Percentiles rank a stretch among this genome's conserved stretches.
Evolutionary conservation across 2,329 filamentous ascomycete genomes (phyloP).

Genomic region (Diaporthe destruens): DNA sequence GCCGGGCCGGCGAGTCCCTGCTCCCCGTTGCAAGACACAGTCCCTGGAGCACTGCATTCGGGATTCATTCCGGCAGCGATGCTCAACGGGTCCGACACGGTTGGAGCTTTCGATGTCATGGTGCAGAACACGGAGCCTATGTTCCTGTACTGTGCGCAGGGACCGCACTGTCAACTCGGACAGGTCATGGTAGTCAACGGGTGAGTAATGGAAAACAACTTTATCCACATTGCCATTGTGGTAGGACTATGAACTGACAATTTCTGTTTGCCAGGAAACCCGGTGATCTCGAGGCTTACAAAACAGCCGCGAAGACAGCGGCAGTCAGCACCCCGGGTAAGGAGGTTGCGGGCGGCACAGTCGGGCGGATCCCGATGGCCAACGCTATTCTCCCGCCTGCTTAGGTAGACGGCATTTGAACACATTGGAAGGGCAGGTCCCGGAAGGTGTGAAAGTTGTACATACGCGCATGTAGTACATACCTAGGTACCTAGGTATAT

Average conservation of each 20-base stretch:
- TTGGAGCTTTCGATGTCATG: slow-evolving; percentile 29
- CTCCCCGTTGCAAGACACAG: background rate
- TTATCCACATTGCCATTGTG: background rate
- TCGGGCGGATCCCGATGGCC: slow-evolving; percentile 15
- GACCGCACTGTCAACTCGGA: slow-evolving; percentile 20
- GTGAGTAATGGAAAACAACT: background rate
- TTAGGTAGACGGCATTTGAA: background rate
- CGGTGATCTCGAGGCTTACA: slow-evolving; percentile 21
- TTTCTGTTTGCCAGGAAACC: background rate
- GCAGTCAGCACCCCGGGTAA: slow-evolving; percentile 4
- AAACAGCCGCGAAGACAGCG: slow-evolving; percentile 3
- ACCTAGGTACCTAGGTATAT: too few species aligned
- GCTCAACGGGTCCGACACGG: slow-evolving; percentile 14
- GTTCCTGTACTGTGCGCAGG: slow-evolving; percentile 19
- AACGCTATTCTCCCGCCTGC: slow-evolving; percentile 13
- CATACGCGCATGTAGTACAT: background rate
- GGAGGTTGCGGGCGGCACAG: background rate
- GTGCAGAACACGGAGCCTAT: slow-evolving; percentile 15
- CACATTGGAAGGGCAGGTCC: slow-evolving; percentile 19
- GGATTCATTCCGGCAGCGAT: slow-evolving; percentile 18
- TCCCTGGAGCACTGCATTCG: slow-evolving; percentile 6
- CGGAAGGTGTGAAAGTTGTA: background rate
- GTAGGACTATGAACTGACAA: background rate
- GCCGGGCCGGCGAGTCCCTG: slow-evolving; percentile 1
- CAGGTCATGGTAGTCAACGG: slow-evolving; percentile 29